Percentiles rank a stretch among this genome's conserved stretches.
Conservation (phyloP, 139 green algal genomes). For the Micractinium sp. region DNA sequence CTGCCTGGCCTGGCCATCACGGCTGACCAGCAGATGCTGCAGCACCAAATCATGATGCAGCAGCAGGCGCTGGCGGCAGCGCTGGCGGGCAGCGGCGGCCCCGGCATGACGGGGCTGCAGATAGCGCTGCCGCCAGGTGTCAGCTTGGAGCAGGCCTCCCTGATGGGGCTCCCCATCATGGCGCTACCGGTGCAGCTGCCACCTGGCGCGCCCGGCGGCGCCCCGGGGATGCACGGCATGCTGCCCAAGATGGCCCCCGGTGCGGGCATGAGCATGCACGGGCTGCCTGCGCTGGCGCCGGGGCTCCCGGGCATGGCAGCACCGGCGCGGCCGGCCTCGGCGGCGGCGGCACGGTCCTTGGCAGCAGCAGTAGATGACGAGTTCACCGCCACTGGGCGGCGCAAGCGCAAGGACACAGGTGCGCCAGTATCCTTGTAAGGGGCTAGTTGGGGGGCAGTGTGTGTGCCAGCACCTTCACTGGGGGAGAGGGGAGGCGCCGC, state of each 20-base stretch:
- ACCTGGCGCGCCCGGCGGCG: neutral
- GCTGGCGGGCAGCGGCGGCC: neutral
- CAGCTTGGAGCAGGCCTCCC: conserved; percentile 6
- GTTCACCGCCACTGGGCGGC: conserved; percentile 58
- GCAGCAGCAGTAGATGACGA: conserved; percentile 34
- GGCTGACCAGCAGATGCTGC: neutral
- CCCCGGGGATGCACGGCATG: neutral
- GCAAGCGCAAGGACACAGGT: conserved; percentile 79
- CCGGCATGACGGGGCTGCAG: conserved; percentile 15
- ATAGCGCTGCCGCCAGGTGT: conserved; percentile 9
- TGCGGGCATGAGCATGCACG: neutral
- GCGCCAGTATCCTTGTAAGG: too few species aligned
- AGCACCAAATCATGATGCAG: conserved; percentile 21
- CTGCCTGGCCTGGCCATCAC: neutral
- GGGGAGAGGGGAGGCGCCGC: too few species aligned
- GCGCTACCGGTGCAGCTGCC: conserved; percentile 8
- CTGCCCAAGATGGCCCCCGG: neutral
- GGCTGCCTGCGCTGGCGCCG: neutral
- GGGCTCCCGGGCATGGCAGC: neutral
- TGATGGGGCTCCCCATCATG: conserved; percentile 34
- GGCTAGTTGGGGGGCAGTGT: too few species aligned
- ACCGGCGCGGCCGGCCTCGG: neutral
- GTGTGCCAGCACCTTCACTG: too few species aligned
- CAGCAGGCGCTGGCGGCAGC: neutral
- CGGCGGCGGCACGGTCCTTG: neutral